phyloP scores from a whole-genome alignment of 208 protist species.

The Trypanosoma scelopori region DNA sequence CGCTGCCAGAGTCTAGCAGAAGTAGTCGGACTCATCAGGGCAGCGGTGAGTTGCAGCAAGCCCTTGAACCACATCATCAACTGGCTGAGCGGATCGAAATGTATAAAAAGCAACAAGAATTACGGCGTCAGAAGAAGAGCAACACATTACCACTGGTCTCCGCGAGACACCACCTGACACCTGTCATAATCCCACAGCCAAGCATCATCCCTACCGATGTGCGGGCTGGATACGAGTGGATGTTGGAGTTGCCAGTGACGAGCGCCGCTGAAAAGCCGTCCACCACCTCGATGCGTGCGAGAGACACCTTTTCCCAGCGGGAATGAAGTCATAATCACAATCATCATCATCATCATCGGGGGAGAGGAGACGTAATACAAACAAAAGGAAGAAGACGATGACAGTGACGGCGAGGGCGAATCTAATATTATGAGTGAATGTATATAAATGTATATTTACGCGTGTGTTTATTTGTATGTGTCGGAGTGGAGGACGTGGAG shows the following conservation, averaged over 20 bases:
- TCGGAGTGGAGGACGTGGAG: too few relatives aligned
- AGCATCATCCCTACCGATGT: conserved; percentile 7
- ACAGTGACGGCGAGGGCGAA: too few relatives aligned
- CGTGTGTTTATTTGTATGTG: too few relatives aligned
- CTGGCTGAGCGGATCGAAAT: conserved; percentile 26
- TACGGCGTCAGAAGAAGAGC: background rate
- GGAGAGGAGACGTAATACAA: background rate
- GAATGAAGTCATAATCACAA: too few relatives aligned
- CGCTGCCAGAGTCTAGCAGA: background rate
- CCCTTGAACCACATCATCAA: conserved; percentile 10
- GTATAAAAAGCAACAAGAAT: conserved; percentile 8
- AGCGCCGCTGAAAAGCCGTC: background rate
- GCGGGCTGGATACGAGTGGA: background rate
- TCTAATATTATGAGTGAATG: too few relatives aligned
- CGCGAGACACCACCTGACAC: conserved; percentile 43
- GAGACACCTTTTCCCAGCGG: too few relatives aligned
- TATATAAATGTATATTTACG: too few relatives aligned
- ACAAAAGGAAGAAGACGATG: background rate
- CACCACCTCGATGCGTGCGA: background rate
- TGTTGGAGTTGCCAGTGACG: background rate
- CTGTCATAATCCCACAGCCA: conserved; percentile 44
- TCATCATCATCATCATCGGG: too few relatives aligned
- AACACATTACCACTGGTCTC: conserved; percentile 31
- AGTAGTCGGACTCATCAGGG: background rate
- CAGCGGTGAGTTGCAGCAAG: background rate